phyloP scores from a whole-genome alignment of 2,329 filamentous ascomycete species.

The Nemania bipapillata region DNA sequence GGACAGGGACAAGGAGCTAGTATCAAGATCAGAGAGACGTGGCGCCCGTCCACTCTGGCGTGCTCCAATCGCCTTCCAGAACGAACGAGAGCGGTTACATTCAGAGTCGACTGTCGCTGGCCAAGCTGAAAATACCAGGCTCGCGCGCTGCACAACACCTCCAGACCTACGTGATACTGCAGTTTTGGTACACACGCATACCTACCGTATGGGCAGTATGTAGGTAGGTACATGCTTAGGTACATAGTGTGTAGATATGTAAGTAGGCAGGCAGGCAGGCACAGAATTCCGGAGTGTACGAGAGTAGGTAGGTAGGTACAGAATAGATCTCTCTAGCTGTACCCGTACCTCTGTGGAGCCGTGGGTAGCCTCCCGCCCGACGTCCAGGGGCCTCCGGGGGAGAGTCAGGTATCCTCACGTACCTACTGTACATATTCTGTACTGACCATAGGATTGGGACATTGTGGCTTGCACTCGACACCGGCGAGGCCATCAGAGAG shows the following conservation, averaged over 20 bases:
- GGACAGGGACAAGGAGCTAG: constrained; percentile 16
- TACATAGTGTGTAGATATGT: neutral
- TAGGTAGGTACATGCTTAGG: neutral
- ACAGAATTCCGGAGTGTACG: no score
- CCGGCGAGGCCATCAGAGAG: neutral
- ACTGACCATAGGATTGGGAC: constrained; percentile 8
- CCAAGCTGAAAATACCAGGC: constrained; percentile 23
- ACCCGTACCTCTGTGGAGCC: constrained; percentile 4
- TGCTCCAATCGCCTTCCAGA: constrained; percentile 23
- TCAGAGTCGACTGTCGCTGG: constrained; percentile 14
- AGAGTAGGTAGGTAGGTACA: no score
- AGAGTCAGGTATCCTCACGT: neutral
- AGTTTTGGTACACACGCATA: neutral
- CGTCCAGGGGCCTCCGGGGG: constrained; percentile 12
- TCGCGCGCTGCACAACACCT: neutral
- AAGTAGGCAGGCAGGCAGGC: no score
- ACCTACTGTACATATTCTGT: no score
- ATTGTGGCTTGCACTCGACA: constrained; percentile 19
- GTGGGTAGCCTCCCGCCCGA: neutral
- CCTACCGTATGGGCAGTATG: no score
- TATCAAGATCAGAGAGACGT: constrained; percentile 28
- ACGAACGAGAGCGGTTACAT: constrained; percentile 16
- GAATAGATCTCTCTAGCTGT: no score
- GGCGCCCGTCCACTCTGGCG: constrained; percentile 21
- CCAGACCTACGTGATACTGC: neutral